A percentile compares a stretch with the other conserved stretches of the same genome.
Conservation (phyloP, 1,139 yeast species). For the Torulaspora globosa region DNA sequence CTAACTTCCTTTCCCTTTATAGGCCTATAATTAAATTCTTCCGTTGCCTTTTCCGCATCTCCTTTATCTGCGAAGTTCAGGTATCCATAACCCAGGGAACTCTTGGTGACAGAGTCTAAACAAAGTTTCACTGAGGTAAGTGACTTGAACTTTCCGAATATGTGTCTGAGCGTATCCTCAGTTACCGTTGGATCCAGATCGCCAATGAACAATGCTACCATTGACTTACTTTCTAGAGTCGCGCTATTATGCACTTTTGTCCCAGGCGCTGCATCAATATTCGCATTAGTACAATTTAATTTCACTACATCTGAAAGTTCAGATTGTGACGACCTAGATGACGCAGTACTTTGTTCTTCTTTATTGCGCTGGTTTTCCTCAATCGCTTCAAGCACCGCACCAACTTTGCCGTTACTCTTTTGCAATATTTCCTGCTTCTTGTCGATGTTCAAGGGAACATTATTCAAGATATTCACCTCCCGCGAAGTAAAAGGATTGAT, state of each 20-base stretch:
- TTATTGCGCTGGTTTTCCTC: conserved; percentile 4
- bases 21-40: conserved; percentile 43
- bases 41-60: conserved; percentile 43
- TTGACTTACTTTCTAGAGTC: conserved; percentile 18
- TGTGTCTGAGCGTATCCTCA: conserved; percentile 39
- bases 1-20: conserved; percentile 44
- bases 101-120: conserved; percentile 38
- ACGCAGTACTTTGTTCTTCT: conserved; percentile 16
- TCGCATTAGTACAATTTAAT: conserved; percentile 17
- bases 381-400: conserved; percentile 1
- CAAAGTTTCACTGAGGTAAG: conserved; percentile 49
- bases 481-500: conserved; percentile 9
- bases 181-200: conserved; percentile 42
- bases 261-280: not conserved
- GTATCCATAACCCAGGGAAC: conserved; percentile 51
- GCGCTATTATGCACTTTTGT: not conserved
- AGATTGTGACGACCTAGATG: conserved; percentile 25
- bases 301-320: conserved; percentile 32
- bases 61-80: conserved; percentile 42
- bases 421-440: conserved; percentile 8
- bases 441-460: conserved; percentile 21
- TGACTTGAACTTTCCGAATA: conserved; percentile 40
- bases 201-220: conserved; percentile 46
- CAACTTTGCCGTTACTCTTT: conserved; percentile 7
- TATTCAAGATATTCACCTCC: conserved; percentile 15